Base-by-base conservation (phyloP, 257 asterid genomes). In the Fraxinus anomala region DNA sequence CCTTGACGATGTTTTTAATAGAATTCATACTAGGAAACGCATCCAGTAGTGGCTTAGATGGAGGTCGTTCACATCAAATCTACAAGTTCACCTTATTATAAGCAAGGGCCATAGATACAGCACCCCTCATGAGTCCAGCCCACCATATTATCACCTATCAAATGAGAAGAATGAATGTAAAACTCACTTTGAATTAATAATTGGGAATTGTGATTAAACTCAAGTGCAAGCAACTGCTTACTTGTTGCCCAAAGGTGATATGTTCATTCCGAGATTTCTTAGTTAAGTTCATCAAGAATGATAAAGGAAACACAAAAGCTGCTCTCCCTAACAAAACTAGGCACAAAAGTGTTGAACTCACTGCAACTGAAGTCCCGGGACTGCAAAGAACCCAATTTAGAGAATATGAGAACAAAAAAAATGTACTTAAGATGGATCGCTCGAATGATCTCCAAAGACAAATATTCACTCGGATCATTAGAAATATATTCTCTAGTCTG, bases 71-170 rank as follows among this genome's bases (percentile, higher is more conserved):
- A 56, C 19, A 63, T 63, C 9, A 63, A 63, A 63, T 63, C 26
- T 56, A 26, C 69, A 26, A 63, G 69, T 26, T 77, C 54, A 83
- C 89, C 89, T 83, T 83, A 72, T 86, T 83, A 78, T 86, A 86
- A 34, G 89, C 89, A 24, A 86, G 85, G 28, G 89, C 89, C 71
- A 86, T 83, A 31, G 89, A 83, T 34, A 85, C 89, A 44, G 89
- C 85, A 3, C 87, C 89, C 73, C 89, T 78, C 83, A 85, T 85
- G 59, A 86, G 80, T 56, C 89, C 89, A 6, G 89, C 89, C 87
- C 87, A 83, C 87, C 89, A 86, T 73, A 86, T 81, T 49, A 86
- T 75, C 19, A 86, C 80, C 89, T 83, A 73, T 61, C 69, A 79
- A 77, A 51, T 28, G 59, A 40, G 31, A 76, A 65, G 1, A 4